Evolutionary conservation across 441 rosid genomes (phyloP).

Genomic region (Erodium trifolium): DNA sequence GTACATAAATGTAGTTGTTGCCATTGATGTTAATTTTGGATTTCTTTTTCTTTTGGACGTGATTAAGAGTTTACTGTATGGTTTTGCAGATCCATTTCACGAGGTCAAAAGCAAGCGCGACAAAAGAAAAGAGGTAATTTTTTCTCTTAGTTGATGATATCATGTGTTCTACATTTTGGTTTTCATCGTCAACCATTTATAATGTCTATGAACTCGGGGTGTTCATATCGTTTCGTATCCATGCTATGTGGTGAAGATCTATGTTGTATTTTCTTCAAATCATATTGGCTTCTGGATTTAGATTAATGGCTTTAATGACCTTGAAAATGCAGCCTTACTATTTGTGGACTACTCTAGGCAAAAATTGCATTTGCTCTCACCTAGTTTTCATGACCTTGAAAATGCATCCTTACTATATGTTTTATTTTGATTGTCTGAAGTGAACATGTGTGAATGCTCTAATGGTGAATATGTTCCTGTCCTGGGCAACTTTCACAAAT

Average conservation of each 20-base stretch:
- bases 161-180: background rate
- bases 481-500: background rate
- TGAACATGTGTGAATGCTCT: background rate
- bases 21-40: background rate
- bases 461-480: background rate
- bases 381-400: background rate
- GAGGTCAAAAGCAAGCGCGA: constrained; percentile 84
- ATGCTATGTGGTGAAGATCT: background rate
- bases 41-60: background rate
- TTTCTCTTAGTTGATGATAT: background rate
- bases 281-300: background rate
- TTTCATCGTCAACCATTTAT: background rate
- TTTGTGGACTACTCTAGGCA: background rate
- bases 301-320: background rate
- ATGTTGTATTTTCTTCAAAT: background rate
- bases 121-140: constrained; percentile 62
- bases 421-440: background rate
- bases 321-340: background rate
- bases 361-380: background rate
- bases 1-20: background rate
- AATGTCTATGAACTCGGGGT: background rate
- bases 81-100: constrained; percentile 64
- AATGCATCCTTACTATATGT: background rate
- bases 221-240: background rate
- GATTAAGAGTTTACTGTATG: constrained; percentile 12